These are phyloP conservation scores for Alternaria triticina DNA, from an alignment of 2,329 filamentous ascomycete species.

Conservation along the genomic window DNA sequence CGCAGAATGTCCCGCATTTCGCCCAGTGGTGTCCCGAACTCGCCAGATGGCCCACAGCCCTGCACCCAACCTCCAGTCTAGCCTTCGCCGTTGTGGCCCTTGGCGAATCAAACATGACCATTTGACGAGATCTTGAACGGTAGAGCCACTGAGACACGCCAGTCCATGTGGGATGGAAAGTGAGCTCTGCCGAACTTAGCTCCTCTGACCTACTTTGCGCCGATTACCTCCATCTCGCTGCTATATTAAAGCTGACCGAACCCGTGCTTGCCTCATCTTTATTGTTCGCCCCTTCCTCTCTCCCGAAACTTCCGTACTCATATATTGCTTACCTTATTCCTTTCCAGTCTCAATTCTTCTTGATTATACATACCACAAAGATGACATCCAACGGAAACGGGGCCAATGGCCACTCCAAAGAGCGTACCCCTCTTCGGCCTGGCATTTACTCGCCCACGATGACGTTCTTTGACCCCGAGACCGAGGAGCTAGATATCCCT, in stretches of 20 bases:
- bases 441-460: constrained; percentile 89
- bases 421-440: constrained; percentile 69
- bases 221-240: constrained; percentile 41
- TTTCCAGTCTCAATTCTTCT: neutral
- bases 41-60: constrained; percentile 30
- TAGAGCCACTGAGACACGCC: constrained; percentile 28
- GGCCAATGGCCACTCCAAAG: constrained; percentile 43
- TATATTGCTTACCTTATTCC: neutral
- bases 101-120: constrained; percentile 36
- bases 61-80: constrained; percentile 31
- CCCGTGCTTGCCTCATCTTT: constrained; percentile 22
- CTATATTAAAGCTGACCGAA: constrained; percentile 49
- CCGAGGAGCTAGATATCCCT: constrained; percentile 82
- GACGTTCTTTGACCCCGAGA: constrained; percentile 86
- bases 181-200: constrained; percentile 39
- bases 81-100: constrained; percentile 25
- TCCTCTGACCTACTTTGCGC: constrained; percentile 38
- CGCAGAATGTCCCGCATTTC: constrained; percentile 42
- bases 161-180: constrained; percentile 38
- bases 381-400: constrained; percentile 44
- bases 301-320: constrained; percentile 13
- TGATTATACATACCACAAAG: constrained; percentile 12
- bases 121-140: constrained; percentile 30
- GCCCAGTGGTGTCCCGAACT: constrained; percentile 41
- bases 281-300: constrained; percentile 24